Base-by-base conservation (phyloP, 108 stramenopile genomes). In the Skeletonema costatum region DNA sequence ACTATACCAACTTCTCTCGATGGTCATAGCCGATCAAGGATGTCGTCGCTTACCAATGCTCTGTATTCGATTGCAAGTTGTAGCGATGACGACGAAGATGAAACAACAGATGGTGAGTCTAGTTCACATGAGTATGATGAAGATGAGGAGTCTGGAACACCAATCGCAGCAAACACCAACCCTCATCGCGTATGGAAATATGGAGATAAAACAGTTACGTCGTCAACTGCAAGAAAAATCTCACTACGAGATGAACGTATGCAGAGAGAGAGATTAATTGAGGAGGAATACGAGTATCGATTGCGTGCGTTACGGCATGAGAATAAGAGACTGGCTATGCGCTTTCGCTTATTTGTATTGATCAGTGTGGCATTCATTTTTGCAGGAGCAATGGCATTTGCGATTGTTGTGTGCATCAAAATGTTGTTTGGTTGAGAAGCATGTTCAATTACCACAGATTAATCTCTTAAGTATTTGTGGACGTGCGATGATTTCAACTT, bases 261-360 rank as follows among this genome's bases (percentile, higher is more conserved):
- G 73, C 62, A 68, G 58, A 68, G 73, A 2, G 73, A 80, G 33
- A 73, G 80, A 32, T 42, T 80, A 19, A 42, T 80, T 9, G 73
- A 80, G 36, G 80, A 80, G 48, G 73, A 73, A 51, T 74, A 70
- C 44, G 80, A 80, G 48, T 80, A 73, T 56, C 67, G 63, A 46
- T 32, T 80, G 31, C 68, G 41, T 58, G 38, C 48, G 16, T 29
- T 74, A 4, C 62, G 60, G 35, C 46, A 60, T 30, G 69, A 74
- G 68, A 69, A 80, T 65, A 68, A 74, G 36, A 29, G 21, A 36
- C 38, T 74, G 31, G 41, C 67, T 29, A 80, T 63, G 61, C 68
- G 62, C 33, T 80, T 80, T 56, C 58, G 80, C 17, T 29, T 80
- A n/a, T 74, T 69, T 41, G 73, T 80, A 19, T 62, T 80, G 33